These are phyloP conservation scores for Ceratobasidium sp. DNA, from an alignment of 1,284 basidiomycete species.

Conservation along the genomic window DNA sequence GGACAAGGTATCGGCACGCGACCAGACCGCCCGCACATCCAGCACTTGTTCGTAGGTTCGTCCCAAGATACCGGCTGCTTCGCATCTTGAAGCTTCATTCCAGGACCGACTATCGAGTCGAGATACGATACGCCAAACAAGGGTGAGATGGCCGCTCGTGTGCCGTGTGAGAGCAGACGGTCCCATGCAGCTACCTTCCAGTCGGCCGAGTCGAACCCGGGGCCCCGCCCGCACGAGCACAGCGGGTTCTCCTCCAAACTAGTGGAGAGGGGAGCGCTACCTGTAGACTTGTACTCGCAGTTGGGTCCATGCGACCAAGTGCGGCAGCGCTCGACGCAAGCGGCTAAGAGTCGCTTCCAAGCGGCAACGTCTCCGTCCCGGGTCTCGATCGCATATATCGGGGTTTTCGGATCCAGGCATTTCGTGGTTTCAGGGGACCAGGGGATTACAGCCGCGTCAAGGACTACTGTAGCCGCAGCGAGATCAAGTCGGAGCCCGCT, in stretches of 20 bases:
- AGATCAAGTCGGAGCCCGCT: slow-evolving; percentile 26
- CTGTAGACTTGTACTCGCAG: slow-evolving; percentile 17
- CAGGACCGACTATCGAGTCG: slow-evolving; percentile 14
- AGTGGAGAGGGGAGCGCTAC: background rate
- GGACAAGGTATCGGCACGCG: background rate
- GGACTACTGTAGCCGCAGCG: slow-evolving; percentile 1
- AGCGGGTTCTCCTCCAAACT: background rate
- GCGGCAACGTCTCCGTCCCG: background rate
- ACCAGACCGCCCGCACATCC: slow-evolving; percentile 11
- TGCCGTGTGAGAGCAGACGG: background rate
- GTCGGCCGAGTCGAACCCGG: slow-evolving; percentile 3
- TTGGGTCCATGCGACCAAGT: slow-evolving; percentile 12
- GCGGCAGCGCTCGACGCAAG: slow-evolving; percentile 20
- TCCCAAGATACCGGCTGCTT: background rate
- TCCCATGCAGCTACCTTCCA: slow-evolving; percentile 10
- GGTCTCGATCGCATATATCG: background rate
- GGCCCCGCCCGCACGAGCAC: slow-evolving; percentile 13
- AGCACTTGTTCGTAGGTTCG: slow-evolving; percentile 12
- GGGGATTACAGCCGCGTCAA: slow-evolving; percentile 10
- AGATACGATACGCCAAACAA: slow-evolving; percentile 23
- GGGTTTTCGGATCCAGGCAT: background rate
- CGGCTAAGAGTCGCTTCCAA: slow-evolving; percentile 7
- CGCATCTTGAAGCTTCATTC: background rate
- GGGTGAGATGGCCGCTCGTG: slow-evolving; percentile 18
- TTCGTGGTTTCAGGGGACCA: background rate